phyloP scores from a whole-genome alignment of 1,139 yeast species.

The Keqinozyma sinolaborantium region DNA sequence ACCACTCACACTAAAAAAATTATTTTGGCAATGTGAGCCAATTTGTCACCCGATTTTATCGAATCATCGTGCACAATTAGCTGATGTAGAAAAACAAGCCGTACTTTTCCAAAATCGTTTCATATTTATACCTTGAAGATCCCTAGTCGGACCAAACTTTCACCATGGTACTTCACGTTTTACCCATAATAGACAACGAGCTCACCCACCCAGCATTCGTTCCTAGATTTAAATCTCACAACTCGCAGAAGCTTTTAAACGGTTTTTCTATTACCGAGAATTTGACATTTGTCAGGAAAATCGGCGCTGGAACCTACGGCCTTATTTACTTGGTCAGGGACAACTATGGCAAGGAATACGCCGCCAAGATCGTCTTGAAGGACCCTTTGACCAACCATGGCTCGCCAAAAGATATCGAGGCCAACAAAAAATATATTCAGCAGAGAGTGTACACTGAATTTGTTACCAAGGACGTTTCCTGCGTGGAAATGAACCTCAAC shows the following conservation, averaged over 20 bases:
- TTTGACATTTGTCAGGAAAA: constrained; percentile 41
- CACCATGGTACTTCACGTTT: constrained; percentile 15
- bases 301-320: constrained; percentile 93
- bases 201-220: constrained; percentile 5
- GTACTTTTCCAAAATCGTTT: too few species aligned
- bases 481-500: constrained; percentile 36
- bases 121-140: too few species aligned
- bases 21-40: background rate
- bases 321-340: constrained; percentile 72
- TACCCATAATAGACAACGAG: constrained; percentile 12
- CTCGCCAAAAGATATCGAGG: constrained; percentile 20
- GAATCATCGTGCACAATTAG: background rate
- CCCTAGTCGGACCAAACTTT: background rate
- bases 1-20: background rate
- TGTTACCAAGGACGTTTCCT: constrained; percentile 8
- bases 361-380: constrained; percentile 72
- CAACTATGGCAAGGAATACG: constrained; percentile 45
- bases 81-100: background rate
- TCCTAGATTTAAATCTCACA: constrained; percentile 5
- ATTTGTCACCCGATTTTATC: background rate
- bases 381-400: constrained; percentile 19
- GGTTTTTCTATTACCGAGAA: constrained; percentile 15
- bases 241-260: constrained; percentile 15
- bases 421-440: constrained; percentile 31
- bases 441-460: constrained; percentile 26